Percentiles rank a stretch among this genome's conserved stretches.
These are phyloP conservation scores for Myriosclerotinia scirpicola DNA, from an alignment of 2,329 filamentous ascomycete species.

Conservation along the genomic window DNA sequence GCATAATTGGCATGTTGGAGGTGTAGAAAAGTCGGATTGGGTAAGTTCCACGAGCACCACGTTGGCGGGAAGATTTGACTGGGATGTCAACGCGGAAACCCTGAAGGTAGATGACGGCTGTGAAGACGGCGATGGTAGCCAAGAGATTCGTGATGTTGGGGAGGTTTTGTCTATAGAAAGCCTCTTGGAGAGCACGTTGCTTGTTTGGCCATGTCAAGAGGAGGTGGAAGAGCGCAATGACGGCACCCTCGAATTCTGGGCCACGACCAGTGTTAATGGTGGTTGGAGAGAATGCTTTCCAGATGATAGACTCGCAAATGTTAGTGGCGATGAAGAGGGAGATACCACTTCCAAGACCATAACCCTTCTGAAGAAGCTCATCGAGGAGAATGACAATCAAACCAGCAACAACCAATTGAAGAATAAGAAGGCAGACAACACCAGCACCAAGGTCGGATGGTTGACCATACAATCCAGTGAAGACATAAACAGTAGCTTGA, in stretches of 20 bases:
- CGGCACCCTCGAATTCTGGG: conserved; percentile 97
- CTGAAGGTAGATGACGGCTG: conserved; percentile 97
- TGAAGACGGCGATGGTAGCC: conserved; percentile 89
- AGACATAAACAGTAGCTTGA: conserved; percentile 96
- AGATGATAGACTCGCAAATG: conserved; percentile 99
- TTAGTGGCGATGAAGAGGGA: conserved; percentile 99
- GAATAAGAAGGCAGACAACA: conserved; percentile 96
- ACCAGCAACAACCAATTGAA: conserved; percentile 95
- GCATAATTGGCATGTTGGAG: conserved; percentile 99
- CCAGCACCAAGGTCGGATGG: conserved; percentile 95
- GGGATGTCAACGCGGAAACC: conserved; percentile 99
- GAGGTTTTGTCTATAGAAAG: conserved; percentile 98
- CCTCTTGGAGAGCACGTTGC: conserved; percentile 96
- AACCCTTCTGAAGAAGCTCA: conserved; percentile 98
- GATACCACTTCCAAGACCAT: conserved; percentile 96
- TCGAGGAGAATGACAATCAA: conserved; percentile 99
- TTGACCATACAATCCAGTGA: conserved; percentile 96
- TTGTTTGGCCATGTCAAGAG: conserved; percentile 99
- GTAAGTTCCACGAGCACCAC: conserved; percentile 97
- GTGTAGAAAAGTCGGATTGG: conserved; percentile 99
- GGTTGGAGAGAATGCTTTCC: conserved; percentile 99
- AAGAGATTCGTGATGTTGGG: conserved; percentile 99
- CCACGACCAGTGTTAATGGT: conserved; percentile 99
- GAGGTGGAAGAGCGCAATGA: conserved; percentile 96
- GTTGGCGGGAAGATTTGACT: conserved; percentile 98